Percentiles rank a stretch among this genome's conserved stretches.
Evolutionary conservation across 2,329 filamentous ascomycete species (phyloP).

Genomic region (Decorospora gaudefroyi): DNA sequence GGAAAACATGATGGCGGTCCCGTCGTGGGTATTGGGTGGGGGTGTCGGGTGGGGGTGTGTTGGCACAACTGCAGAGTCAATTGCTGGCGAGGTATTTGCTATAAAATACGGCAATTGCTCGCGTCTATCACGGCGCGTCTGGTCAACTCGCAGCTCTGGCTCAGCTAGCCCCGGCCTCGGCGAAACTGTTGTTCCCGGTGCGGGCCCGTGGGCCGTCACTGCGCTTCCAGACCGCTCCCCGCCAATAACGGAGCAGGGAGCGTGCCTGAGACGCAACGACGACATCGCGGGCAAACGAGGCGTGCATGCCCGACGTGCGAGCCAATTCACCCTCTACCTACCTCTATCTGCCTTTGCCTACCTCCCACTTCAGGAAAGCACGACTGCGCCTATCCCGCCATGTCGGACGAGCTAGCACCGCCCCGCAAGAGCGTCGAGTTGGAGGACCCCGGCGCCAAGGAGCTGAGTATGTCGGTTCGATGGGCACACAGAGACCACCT

Average conservation of each 20-base stretch:
- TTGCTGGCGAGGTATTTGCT: constrained; percentile 5
- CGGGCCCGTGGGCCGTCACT: constrained; percentile 11
- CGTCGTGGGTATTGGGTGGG: too few species aligned
- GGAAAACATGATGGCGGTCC: constrained; percentile 26
- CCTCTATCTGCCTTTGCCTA: neutral
- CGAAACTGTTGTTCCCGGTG: constrained; percentile 33
- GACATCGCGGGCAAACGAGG: constrained; percentile 22
- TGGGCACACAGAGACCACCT: neutral
- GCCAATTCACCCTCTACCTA: constrained; percentile 12
- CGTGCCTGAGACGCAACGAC: constrained; percentile 29
- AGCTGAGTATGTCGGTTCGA: constrained; percentile 53
- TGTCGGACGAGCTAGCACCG: constrained; percentile 55
- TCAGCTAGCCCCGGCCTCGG: constrained; percentile 26
- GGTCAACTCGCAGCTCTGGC: too few species aligned
- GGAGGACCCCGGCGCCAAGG: constrained; percentile 61
- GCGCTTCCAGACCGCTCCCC: constrained; percentile 22
- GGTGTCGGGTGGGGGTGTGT: constrained; percentile 23
- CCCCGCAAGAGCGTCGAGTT: constrained; percentile 60
- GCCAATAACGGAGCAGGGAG: constrained; percentile 18
- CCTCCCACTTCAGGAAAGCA: neutral
- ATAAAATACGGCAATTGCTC: constrained; percentile 22
- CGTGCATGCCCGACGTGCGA: too few species aligned
- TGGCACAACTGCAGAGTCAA: constrained; percentile 11
- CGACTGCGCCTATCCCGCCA: constrained; percentile 20
- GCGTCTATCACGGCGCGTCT: constrained; percentile 14